Evolutionary conservation across 805 yeast species (phyloP).

Genomic region (Wickerhamiella cacticola): DNA sequence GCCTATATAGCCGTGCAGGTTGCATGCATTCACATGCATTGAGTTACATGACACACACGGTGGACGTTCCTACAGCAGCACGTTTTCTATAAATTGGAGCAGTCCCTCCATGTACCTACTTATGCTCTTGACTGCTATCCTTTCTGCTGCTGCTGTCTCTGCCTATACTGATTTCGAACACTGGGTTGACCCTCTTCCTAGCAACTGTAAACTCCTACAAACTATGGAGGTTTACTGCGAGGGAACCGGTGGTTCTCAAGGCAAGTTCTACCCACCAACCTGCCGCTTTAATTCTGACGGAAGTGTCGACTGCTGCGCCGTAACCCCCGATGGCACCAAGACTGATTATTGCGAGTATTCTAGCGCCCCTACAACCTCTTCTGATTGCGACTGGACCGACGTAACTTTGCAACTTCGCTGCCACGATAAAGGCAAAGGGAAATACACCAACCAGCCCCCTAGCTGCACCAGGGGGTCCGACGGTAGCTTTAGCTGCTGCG

Average conservation of each 20-base stretch:
- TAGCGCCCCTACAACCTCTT: background rate
- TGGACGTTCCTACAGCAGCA: no score
- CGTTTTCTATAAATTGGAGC: no score
- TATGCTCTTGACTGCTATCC: slow-evolving; percentile 1
- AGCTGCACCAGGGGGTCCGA: background rate
- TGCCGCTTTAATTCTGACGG: background rate
- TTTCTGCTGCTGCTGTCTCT: slow-evolving; percentile 2
- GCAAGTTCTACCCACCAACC: background rate
- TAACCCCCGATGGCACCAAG: slow-evolving; percentile 1
- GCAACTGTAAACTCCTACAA: slow-evolving; percentile 3
- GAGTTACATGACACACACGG: no score
- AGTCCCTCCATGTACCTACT: no score
- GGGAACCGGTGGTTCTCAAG: background rate
- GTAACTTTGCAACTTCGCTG: slow-evolving; percentile 2
- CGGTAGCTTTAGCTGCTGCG: slow-evolving; percentile 8
- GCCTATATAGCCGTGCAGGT: no score
- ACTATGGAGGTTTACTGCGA: slow-evolving; percentile 5
- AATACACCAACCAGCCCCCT: background rate
- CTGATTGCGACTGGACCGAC: background rate
- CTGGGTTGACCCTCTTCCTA: background rate
- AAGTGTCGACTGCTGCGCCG: slow-evolving; percentile 5
- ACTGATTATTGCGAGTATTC: slow-evolving; percentile 3
- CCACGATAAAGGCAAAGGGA: background rate
- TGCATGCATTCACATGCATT: no score
- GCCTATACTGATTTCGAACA: slow-evolving; percentile 1